A percentile compares a stretch with the other conserved stretches of the same genome.
phyloP scores from a whole-genome alignment of 345 rosid genomes.

The Acer yangbiense region DNA sequence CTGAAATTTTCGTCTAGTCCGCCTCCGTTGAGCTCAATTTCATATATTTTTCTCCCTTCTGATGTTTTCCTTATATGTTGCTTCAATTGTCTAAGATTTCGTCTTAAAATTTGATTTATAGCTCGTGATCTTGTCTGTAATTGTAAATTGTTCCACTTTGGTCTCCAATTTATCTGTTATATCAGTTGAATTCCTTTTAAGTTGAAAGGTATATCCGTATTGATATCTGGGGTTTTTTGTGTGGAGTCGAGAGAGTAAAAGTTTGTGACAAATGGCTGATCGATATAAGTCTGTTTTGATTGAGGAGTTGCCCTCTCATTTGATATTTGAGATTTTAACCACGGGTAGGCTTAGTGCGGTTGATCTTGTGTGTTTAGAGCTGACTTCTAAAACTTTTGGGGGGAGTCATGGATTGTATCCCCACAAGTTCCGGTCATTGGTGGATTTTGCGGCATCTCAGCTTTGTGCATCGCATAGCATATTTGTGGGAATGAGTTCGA shows the following conservation, averaged over 20 bases:
- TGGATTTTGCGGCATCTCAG: constrained; percentile 81
- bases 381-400: constrained; percentile 80
- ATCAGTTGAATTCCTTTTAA: neutral
- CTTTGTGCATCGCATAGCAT: constrained; percentile 58
- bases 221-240: neutral
- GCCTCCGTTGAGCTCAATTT: constrained; percentile 48
- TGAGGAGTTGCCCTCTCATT: constrained; percentile 87
- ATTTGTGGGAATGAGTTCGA: constrained; percentile 55
- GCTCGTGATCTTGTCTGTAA: neutral
- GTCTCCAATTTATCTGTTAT: neutral
- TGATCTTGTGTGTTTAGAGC: constrained; percentile 73
- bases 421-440: constrained; percentile 69
- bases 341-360: constrained; percentile 60
- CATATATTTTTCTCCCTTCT: constrained; percentile 61
- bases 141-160: neutral
- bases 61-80: constrained; percentile 77
- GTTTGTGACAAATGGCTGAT: constrained; percentile 61
- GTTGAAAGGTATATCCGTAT: constrained; percentile 2
- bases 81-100: constrained; percentile 77
- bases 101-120: constrained; percentile 68
- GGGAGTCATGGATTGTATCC: constrained; percentile 64
- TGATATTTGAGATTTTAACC: constrained; percentile 82
- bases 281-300: constrained; percentile 48
- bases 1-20: constrained; percentile 39
- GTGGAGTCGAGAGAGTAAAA: constrained; percentile 21